phyloP scores from a whole-genome alignment of 2,329 filamentous ascomycete species.

The Diaporthe australafricana region DNA sequence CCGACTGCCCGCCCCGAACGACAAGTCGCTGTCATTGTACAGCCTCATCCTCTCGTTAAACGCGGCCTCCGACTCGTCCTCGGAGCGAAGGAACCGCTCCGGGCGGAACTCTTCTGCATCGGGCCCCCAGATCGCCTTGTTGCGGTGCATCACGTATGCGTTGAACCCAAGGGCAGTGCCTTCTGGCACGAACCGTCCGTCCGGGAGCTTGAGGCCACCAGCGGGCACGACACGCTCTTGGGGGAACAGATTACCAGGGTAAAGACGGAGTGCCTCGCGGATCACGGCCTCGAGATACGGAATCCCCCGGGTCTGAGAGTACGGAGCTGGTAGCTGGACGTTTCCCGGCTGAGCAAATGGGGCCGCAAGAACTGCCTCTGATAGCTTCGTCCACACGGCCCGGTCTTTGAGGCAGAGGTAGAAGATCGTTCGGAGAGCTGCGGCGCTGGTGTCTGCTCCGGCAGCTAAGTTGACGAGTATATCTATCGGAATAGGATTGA shows the following conservation, averaged over 20 bases:
- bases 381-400: not conserved
- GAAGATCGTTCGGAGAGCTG: conserved; percentile 12
- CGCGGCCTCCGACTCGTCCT: conserved; percentile 46
- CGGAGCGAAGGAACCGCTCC: conserved; percentile 56
- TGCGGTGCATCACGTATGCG: conserved; percentile 49
- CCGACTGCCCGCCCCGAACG: conserved; percentile 49
- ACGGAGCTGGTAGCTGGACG: not conserved
- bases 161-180: conserved; percentile 50
- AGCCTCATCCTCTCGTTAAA: conserved; percentile 48
- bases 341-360: conserved; percentile 10
- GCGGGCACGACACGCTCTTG: conserved; percentile 59
- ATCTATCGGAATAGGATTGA: conserved; percentile 37
- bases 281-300: conserved; percentile 57
- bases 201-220: conserved; percentile 49
- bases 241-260: conserved; percentile 56
- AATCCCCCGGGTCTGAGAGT: conserved; percentile 1
- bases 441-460: conserved; percentile 27
- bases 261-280: conserved; percentile 60
- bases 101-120: conserved; percentile 58
- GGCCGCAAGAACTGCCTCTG: conserved; percentile 14
- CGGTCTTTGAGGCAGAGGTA: not conserved
- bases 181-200: conserved; percentile 45
- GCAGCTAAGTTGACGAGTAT: conserved; percentile 24
- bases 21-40: conserved; percentile 50
- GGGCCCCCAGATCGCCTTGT: conserved; percentile 53